These are phyloP conservation scores for Claviceps digitariae DNA, from an alignment of 2,329 filamentous ascomycete species.

Conservation along the genomic window DNA sequence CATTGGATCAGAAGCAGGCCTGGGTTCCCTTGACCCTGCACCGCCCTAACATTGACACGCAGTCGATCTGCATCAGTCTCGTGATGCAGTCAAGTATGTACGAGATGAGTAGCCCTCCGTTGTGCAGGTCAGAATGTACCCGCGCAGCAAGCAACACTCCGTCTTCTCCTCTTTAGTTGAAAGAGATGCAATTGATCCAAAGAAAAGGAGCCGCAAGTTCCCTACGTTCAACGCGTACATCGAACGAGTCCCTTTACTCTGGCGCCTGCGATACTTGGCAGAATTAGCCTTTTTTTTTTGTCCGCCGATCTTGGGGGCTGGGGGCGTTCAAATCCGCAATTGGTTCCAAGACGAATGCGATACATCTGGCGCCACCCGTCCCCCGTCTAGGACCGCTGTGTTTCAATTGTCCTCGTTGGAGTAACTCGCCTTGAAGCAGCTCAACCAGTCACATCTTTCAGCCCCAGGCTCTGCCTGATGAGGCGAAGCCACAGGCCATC, in stretches of 20 bases:
- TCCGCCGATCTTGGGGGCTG: neutral
- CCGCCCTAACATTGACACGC: neutral
- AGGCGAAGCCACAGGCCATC: neutral
- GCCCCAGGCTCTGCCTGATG: neutral
- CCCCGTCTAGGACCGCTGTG: neutral
- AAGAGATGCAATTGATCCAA: too few species aligned
- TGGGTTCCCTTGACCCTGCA: neutral
- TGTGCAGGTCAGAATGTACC: neutral
- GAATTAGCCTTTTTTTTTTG: neutral
- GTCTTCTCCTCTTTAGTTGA: too few species aligned
- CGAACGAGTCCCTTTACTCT: neutral
- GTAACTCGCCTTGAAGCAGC: neutral
- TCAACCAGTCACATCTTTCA: neutral
- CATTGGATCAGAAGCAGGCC: neutral
- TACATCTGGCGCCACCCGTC: slow-evolving; percentile 3
- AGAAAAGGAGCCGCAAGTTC: neutral
- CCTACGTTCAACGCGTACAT: neutral
- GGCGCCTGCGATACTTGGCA: neutral
- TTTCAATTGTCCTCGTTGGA: neutral
- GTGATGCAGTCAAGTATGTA: neutral
- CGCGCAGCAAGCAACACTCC: neutral
- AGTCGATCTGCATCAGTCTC: neutral
- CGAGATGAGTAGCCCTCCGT: neutral
- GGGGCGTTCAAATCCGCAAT: neutral
- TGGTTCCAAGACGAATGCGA: neutral